Evolutionary conservation across 805 yeast genomes (phyloP), one percentile per base, ranked within the genome.

Genomic region (Jamesozyma piceae): DNA sequence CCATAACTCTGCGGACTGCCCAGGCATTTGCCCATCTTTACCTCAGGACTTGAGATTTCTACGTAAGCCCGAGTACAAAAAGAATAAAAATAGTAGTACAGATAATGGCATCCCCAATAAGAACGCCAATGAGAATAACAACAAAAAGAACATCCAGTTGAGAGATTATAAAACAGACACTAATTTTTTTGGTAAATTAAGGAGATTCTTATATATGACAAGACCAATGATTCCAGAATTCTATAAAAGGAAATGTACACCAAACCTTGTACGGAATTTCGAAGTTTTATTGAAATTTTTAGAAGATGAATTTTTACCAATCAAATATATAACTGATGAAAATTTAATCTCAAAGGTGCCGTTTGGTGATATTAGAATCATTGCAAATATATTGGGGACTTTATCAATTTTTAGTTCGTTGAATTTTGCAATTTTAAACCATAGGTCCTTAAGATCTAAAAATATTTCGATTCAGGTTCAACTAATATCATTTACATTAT

Each of bases 161-260:
- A 35, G 42, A 10, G 29, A 31, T 14, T 39, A 35, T 17, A 24
- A 17, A 15, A 37, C 27, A 15, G 43, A 43, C 5, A 20, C 37
- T 5, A 32, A 44, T 1, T 43, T 38, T 28, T 37, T 40, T 36
- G 50, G 53, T 1, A 39, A 43, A n/a, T 13, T 49, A 19, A 49
- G 48, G 30, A 38, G 53, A 27, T 46, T 48, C 30, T 37, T 52
- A 20, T 47, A 26, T n/a, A 6, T 54, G 9, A 49, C 43, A 22
- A 49, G 60, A 32, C 50, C 53, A 13, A 50, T 55, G 42, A 19
- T 52, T 3, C 21, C 13, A 1, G 37, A 39, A 3, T 19, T 53
- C 17, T 39, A 41, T 15, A 42, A 45, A 14, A 48, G 37, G 27
- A 37, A 34, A 3, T 40, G 39, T 6, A 32, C 19, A 1, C 60